A percentile compares a stretch with the other conserved stretches of the same genome.
Conservation (phyloP, 2,329 filamentous ascomycete species). For the Aspergillus luchuensis region DNA sequence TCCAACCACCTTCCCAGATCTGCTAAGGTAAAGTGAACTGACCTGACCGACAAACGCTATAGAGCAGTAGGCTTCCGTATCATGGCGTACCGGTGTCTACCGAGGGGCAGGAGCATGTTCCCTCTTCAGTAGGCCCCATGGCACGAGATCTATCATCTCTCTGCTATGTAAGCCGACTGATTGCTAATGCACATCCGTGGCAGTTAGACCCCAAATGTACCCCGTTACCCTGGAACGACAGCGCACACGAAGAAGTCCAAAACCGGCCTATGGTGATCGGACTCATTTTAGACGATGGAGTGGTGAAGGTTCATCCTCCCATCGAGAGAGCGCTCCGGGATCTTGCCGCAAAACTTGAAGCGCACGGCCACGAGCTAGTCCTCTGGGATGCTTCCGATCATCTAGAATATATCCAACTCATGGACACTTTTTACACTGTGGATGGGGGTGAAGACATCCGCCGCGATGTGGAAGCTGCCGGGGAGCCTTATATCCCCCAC, state of each 20-base stretch:
- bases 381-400: constrained; percentile 57
- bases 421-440: constrained; percentile 64
- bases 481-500: constrained; percentile 62
- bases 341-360: constrained; percentile 39
- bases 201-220: constrained; percentile 55
- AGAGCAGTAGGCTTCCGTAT: constrained; percentile 62
- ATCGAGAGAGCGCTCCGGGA: constrained; percentile 50
- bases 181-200: constrained; percentile 56
- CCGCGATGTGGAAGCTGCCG: constrained; percentile 54
- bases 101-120: constrained; percentile 66
- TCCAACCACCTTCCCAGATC: constrained; percentile 11
- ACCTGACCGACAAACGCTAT: constrained; percentile 38
- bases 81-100: constrained; percentile 61
- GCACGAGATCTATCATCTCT: constrained; percentile 56
- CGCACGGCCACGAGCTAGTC: constrained; percentile 58
- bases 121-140: constrained; percentile 64
- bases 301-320: constrained; percentile 59
- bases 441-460: constrained; percentile 67
- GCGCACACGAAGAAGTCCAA: constrained; percentile 44
- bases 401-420: constrained; percentile 55
- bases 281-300: constrained; percentile 54
- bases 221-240: constrained; percentile 58
- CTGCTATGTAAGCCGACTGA: constrained; percentile 49
- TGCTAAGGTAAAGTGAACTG: constrained; percentile 29
- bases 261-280: constrained; percentile 53